Evolutionary conservation across 2,329 filamentous ascomycete genomes (phyloP), one percentile per base, ranked within the genome.

Genomic region (Ascochyta clinopodiicola): DNA sequence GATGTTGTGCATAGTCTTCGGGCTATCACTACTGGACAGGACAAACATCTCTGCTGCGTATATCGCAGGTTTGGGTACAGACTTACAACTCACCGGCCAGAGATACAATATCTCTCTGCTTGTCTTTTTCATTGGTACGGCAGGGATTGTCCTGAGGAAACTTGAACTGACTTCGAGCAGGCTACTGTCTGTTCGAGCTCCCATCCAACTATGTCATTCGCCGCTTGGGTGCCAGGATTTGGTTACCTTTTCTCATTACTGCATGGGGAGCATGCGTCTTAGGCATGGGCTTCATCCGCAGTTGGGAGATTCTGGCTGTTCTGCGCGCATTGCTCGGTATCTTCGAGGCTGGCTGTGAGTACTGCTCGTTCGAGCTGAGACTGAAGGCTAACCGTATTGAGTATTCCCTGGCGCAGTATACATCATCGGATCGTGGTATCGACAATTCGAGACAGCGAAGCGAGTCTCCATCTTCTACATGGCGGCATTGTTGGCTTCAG

Each of bases 1-100:
- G 4, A 74, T 74, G 65, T 59, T 74, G 17, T 72, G 70, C 45
- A 56, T 72, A 17, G 64, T 73, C 17, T 73, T 73, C 38, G 63
- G 66, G 3, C 53, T 73, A 4, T 68, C 64, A n/a, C 59, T 68
- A 1, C 52, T 67, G 9, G 64, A 69, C 24, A 53, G 64, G 8
- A 65, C 63, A 1, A 69, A 67, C 21, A 65, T 69, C 17, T 66
- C 63, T 4, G 24, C 63, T 25, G 66, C 64, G 19, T 67, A 66
- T 34, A 66, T 69, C 31, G 64, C 66, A 8, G 66, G 64, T 15
- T 56, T 68, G 1, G 56, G 39, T 1, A 22, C 10, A 24, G 62
- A 67, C 34, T 38, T 68, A 8, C 31, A 47, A 3, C 54, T 68
- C 6, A 49, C 36, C 15, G 62, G 60, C 13, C 48, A 61, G 12